phyloP scores from a whole-genome alignment of 208 protist genomes.

The Leishmania arabica region DNA sequence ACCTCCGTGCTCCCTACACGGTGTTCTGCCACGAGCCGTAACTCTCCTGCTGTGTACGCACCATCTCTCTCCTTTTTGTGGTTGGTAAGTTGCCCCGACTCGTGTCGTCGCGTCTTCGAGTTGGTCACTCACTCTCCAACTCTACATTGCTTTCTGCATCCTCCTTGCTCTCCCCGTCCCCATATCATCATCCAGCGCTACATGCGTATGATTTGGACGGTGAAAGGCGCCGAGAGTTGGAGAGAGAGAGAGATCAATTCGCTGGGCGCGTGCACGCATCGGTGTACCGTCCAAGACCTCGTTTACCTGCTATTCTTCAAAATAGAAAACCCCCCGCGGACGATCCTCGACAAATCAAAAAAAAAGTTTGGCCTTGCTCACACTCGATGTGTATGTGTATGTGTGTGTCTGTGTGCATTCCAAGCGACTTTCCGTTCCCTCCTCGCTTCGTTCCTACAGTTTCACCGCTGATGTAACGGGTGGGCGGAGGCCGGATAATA shows the following conservation, averaged over 20 bases:
- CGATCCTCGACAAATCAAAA: not conserved
- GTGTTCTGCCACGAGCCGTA: not conserved
- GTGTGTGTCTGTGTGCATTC: not conserved
- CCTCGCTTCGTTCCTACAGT: not conserved
- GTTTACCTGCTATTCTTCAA: not conserved
- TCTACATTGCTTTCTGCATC: not conserved
- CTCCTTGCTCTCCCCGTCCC: not conserved
- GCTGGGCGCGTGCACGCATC: not conserved
- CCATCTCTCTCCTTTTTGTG: not conserved
- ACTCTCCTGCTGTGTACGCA: constrained; percentile 1
- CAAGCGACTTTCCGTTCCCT: not conserved
- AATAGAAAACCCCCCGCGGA: not conserved
- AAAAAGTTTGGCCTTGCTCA: not conserved
- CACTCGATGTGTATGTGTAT: too few species aligned
- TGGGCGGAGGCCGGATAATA: not conserved
- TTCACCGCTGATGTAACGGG: not conserved
- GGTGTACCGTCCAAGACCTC: not conserved
- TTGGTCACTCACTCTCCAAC: not conserved
- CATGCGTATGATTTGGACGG: not conserved
- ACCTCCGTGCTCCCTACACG: not conserved
- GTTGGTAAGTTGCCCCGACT: not conserved
- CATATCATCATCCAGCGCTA: not conserved
- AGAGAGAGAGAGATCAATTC: too few species aligned
- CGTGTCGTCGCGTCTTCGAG: not conserved
- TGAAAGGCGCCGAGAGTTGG: not conserved